Percentiles rank a stretch among this genome's conserved stretches.
phyloP scores from a whole-genome alignment of 768 basidiomycete species.

The Trametes villosa region DNA sequence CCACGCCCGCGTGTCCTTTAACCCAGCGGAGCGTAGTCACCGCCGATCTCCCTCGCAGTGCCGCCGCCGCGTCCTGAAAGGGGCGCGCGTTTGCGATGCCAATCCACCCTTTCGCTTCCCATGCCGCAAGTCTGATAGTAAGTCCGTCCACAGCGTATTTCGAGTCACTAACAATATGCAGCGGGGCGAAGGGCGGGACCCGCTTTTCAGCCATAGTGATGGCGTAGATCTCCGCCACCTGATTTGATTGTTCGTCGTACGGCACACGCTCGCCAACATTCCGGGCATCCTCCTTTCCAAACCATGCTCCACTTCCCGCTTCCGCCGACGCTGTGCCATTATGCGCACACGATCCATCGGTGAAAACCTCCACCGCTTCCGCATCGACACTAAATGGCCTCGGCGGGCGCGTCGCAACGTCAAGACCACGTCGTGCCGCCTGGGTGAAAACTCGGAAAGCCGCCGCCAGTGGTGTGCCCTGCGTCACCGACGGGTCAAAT shows the following conservation, averaged over 20 bases:
- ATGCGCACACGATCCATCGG: not conserved
- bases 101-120: conserved; percentile 11
- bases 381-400: not conserved
- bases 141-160: conserved; percentile 24
- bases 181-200: not conserved
- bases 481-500: not conserved
- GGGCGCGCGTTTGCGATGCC: not conserved
- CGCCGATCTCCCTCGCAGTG: not conserved
- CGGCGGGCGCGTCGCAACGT: not conserved
- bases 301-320: not conserved
- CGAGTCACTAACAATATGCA: conserved; percentile 24
- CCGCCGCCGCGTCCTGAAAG: not conserved
- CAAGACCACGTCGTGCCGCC: too few species aligned
- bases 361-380: not conserved
- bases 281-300: not conserved
- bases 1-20: conserved; percentile 12
- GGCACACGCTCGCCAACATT: not conserved
- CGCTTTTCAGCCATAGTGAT: conserved; percentile 6
- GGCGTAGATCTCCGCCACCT: conserved; percentile 22
- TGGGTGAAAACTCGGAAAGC: not conserved
- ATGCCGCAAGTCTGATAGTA: conserved; percentile 19
- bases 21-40: conserved; percentile 19
- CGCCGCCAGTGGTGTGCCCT: not conserved
- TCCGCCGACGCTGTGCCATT: not conserved
- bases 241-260: not conserved